These are phyloP conservation scores for Boletellus sp. DNA, from an alignment of 768 basidiomycete genomes.

Conservation along the genomic window DNA sequence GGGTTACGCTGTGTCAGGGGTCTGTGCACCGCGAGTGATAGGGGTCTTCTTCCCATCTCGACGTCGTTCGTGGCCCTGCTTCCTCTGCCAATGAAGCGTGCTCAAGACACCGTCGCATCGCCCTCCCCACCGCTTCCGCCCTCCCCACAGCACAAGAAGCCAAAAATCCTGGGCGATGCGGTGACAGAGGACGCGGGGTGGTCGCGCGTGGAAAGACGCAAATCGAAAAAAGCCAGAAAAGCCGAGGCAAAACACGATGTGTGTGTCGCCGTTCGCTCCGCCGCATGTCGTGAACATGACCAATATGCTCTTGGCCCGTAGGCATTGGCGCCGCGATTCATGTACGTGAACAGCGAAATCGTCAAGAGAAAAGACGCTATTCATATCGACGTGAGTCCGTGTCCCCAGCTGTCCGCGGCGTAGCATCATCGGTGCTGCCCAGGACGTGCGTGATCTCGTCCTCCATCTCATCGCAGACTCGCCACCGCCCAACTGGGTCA, in stretches of 20 bases:
- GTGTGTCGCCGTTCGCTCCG: conserved; percentile 43
- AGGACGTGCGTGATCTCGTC: conserved; percentile 88
- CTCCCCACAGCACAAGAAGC: conserved; percentile 36
- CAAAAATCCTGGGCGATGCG: conserved; percentile 28
- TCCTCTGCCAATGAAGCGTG: conserved; percentile 30
- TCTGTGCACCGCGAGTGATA: not conserved
- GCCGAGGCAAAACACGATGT: conserved; percentile 57
- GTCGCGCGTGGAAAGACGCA: conserved; percentile 72
- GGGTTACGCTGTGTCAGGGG: not conserved
- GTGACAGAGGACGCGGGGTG: conserved; percentile 42
- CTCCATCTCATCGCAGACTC: conserved; percentile 80
- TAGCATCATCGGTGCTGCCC: not conserved
- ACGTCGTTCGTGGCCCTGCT: not conserved
- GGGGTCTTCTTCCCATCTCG: not conserved
- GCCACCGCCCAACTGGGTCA: conserved; percentile 84
- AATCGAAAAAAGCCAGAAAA: conserved; percentile 66
- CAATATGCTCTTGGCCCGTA: not conserved
- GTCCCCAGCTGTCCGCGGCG: not conserved
- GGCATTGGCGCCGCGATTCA: conserved; percentile 56
- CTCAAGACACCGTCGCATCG: conserved; percentile 15
- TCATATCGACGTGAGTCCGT: conserved; percentile 71
- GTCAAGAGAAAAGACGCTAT: conserved; percentile 67
- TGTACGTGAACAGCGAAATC: conserved; percentile 80
- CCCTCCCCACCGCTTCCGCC: conserved; percentile 16
- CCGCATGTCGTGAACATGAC: not conserved